These are phyloP conservation scores for Casuarina glauca DNA, from an alignment of 306 rosid genomes.

Conservation along the genomic window DNA sequence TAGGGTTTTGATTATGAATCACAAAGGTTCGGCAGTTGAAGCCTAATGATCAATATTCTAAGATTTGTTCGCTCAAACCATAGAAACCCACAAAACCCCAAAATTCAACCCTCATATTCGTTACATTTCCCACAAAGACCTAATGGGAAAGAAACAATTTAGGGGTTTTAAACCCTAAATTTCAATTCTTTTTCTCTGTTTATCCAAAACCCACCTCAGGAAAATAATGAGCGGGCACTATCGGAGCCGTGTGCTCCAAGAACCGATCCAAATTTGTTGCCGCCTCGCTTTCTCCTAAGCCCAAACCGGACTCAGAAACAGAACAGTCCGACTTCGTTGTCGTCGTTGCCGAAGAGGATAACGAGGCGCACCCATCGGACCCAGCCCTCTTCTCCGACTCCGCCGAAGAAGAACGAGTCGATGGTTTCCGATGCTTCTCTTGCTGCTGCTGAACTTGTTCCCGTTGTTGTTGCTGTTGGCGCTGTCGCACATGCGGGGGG, in stretches of 20 bases:
- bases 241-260: constrained; percentile 63
- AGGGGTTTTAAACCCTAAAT: not conserved
- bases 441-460: constrained; percentile 21
- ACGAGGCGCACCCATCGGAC: constrained; percentile 46
- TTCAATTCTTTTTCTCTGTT: not conserved
- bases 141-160: not conserved
- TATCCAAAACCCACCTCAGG: constrained; percentile 50
- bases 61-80: not conserved
- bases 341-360: constrained; percentile 32
- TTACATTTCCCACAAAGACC: not conserved
- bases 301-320: constrained; percentile 52
- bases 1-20: not conserved
- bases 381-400: constrained; percentile 54
- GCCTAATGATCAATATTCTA: not conserved
- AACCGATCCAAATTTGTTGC: constrained; percentile 86
- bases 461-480: constrained; percentile 45
- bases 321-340: constrained; percentile 47
- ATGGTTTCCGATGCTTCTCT: constrained; percentile 31
- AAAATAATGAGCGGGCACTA: constrained; percentile 55
- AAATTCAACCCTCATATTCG: not conserved
- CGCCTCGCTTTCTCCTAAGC: constrained; percentile 36
- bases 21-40: not conserved
- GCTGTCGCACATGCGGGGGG: constrained; percentile 79
- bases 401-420: constrained; percentile 29
- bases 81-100: not conserved